Evolutionary conservation across 495 filamentous ascomycete species (phyloP).

Genomic region (Podospora comata): DNA sequence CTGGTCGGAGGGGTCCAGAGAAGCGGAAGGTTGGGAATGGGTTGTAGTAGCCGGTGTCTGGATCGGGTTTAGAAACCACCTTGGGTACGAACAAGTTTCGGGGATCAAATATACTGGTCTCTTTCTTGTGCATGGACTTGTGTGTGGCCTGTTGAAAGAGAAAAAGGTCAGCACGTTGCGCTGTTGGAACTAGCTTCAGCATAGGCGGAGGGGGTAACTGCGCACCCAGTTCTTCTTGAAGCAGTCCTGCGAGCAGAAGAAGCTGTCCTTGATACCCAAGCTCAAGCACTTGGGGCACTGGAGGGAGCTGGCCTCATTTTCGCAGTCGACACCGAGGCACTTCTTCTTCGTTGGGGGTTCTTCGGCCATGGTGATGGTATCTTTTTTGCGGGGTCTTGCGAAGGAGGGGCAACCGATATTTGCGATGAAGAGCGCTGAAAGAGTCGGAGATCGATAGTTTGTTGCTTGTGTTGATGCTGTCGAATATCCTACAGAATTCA

Average conservation of each 20-base stretch:
- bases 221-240: conserved; percentile 98
- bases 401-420: neutral
- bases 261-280: conserved; percentile 79
- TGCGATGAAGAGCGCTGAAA: neutral
- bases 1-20: conserved; percentile 76
- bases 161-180: conserved; percentile 12
- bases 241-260: conserved; percentile 97
- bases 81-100: conserved; percentile 62
- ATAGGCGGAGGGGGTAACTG: neutral
- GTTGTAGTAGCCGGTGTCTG: conserved; percentile 84
- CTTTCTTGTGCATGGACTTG: conserved; percentile 79
- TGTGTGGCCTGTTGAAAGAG: conserved; percentile 62
- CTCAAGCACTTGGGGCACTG: conserved; percentile 96
- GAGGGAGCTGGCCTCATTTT: conserved; percentile 74
- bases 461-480: neutral
- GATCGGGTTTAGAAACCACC: conserved; percentile 80
- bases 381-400: neutral
- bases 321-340: conserved; percentile 77
- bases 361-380: conserved; percentile 39
- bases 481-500: neutral
- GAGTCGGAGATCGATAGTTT: neutral
- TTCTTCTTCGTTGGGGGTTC: conserved; percentile 57
- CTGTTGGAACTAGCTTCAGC: conserved; percentile 4
- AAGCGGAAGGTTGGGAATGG: conserved; percentile 84
- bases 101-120: conserved; percentile 67